A percentile compares a stretch with the other conserved stretches of the same genome.
Conservation (phyloP, 2,329 filamentous ascomycete species). For the Amauroascus verrucosus region DNA sequence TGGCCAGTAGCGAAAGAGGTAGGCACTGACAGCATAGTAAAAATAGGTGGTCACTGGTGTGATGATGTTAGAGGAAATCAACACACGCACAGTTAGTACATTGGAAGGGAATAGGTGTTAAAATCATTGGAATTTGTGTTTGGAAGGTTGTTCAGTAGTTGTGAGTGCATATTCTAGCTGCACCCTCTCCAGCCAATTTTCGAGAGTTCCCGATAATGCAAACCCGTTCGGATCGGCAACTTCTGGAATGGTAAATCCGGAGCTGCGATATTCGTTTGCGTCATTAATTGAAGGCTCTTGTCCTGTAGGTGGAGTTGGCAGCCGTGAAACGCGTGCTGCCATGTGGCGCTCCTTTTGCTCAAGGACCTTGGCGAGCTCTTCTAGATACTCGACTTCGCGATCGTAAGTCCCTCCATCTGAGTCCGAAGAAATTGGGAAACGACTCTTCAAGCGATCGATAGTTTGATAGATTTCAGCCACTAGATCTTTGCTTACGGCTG, state of each 20-base stretch:
- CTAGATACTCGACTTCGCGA: constrained; percentile 10
- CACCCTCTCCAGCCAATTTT: constrained; percentile 12
- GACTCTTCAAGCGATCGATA: constrained; percentile 6
- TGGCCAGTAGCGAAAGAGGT: background rate
- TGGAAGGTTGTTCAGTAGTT: background rate
- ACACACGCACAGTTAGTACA: background rate
- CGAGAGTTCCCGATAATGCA: background rate
- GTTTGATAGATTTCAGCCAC: constrained; percentile 27
- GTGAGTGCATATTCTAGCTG: constrained; percentile 12
- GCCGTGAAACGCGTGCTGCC: background rate
- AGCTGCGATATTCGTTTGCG: background rate
- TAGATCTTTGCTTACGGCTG: constrained; percentile 25
- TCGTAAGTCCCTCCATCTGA: background rate
- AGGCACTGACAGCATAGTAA: too few relatives aligned
- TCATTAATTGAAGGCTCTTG: background rate
- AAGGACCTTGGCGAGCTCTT: constrained; percentile 8
- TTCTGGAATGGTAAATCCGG: constrained; percentile 1
- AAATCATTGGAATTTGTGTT: background rate
- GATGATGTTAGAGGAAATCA: background rate
- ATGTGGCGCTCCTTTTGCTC: constrained; percentile 1
- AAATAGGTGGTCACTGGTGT: too few relatives aligned
- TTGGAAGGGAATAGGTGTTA: background rate
- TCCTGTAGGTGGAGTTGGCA: background rate
- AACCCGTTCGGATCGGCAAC: background rate
- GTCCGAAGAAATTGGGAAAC: background rate